Conservation (phyloP, 1,284 basidiomycete species). For the Coriolopsis trogii region DNA sequence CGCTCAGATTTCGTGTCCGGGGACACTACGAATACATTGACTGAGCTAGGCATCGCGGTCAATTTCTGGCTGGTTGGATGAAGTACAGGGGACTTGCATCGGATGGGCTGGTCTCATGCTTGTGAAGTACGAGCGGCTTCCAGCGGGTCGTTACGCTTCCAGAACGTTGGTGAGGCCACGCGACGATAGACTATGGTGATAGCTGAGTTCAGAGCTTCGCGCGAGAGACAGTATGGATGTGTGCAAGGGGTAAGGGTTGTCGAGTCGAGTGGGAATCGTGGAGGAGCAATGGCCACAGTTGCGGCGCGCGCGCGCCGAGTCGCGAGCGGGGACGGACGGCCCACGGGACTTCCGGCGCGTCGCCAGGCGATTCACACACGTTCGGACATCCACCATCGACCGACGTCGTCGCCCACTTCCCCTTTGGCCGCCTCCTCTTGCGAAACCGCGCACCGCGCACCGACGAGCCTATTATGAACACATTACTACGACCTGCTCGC, state of each 20-base stretch:
- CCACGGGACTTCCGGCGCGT: too few relatives aligned
- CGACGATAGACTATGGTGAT: neutral
- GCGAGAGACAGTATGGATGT: too few relatives aligned
- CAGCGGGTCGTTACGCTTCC: neutral
- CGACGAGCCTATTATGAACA: neutral
- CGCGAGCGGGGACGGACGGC: too few relatives aligned
- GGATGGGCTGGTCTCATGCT: slow-evolving; percentile 26
- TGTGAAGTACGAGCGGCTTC: neutral
- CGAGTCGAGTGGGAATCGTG: too few relatives aligned
- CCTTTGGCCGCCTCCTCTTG: neutral
- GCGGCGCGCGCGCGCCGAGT: too few relatives aligned
- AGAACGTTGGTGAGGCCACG: neutral
- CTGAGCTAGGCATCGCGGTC: slow-evolving; percentile 51
- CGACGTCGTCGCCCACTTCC: too few relatives aligned
- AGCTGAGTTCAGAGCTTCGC: too few relatives aligned
- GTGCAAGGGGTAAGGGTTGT: too few relatives aligned
- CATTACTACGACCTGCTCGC: neutral
- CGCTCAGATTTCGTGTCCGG: slow-evolving; percentile 88
- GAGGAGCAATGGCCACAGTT: too few relatives aligned
- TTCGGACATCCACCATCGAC: neutral
- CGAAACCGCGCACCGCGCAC: neutral
- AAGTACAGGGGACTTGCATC: slow-evolving; percentile 17
- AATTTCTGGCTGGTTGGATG: slow-evolving; percentile 1
- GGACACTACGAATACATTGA: slow-evolving; percentile 81
- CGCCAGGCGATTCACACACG: neutral